Evolutionary conservation across 192 early-diverging fungal species (phyloP).

Genomic region (Entomortierella lignicola): DNA sequence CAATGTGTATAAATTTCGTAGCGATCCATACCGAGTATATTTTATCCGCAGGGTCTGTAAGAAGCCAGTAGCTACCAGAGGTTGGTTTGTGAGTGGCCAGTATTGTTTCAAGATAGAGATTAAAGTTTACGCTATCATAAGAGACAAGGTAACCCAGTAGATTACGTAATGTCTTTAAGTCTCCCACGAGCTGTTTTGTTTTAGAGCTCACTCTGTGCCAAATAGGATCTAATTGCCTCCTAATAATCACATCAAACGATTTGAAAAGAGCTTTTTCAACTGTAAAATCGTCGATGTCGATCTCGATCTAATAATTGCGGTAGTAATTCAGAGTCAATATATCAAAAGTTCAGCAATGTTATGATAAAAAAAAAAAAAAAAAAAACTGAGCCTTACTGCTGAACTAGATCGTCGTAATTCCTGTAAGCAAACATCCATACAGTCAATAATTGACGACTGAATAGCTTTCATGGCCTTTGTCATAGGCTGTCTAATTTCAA

Average conservation of each 20-base stretch:
- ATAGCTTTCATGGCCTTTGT: conserved; percentile 84
- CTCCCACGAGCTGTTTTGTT: conserved; percentile 79
- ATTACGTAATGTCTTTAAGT: conserved; percentile 78
- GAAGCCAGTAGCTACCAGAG: conserved; percentile 80
- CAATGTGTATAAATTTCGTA: not conserved
- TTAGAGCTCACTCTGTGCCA: conserved; percentile 87
- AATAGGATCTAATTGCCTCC: conserved; percentile 81
- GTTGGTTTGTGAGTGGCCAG: conserved; percentile 66
- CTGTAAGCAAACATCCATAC: conserved; percentile 79
- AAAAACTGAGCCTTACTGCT: conserved; percentile 49
- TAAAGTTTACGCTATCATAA: conserved; percentile 91
- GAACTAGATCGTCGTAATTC: conserved; percentile 79
- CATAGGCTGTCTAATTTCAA: conserved; percentile 84
- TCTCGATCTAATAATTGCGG: conserved; percentile 46
- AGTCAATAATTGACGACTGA: conserved; percentile 86
- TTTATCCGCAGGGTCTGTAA: conserved; percentile 85
- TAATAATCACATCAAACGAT: conserved; percentile 86
- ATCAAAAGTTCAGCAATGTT: no score
- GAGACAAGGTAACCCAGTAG: conserved; percentile 83
- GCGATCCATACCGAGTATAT: conserved; percentile 68
- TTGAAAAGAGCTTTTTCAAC: conserved; percentile 88
- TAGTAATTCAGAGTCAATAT: not conserved
- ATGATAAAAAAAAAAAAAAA: no score
- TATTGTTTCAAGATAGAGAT: conserved; percentile 88
- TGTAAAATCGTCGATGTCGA: conserved; percentile 85